Evolutionary conservation across 78 protist genomes (phyloP), one percentile per base, ranked within the genome.

Genomic region (Guillardia theta): DNA sequence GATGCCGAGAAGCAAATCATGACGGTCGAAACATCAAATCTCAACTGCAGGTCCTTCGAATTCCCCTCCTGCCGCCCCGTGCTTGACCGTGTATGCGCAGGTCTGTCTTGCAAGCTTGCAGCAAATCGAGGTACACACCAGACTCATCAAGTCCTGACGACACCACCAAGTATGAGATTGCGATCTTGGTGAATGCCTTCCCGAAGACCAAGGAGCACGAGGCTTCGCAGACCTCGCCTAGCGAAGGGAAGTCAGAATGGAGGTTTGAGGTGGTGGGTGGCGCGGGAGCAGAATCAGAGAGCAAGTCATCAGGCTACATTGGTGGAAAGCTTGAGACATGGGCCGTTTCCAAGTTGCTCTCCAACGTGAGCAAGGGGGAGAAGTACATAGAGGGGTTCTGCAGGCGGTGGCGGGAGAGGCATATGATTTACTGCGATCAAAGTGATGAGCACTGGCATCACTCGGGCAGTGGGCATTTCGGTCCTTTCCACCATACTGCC

Each of bases 351-450:
- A 70, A 70, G 41, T 43, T 70, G 6, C 83, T 70, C 1, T 12
- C 36, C 4, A 70, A 70, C 6, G 83, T 70, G n/a, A 70, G 83
- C 83, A 4, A 24, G 4, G 83, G 83, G 1, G 83, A 70, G 36
- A 70, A 70, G 83, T 70, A 70, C 83, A 70, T 70, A 4, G 83
- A 70, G 45, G 83, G 83, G 10, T 70, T 70, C 41, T 70, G 83
- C 83, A 24, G 83, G 8, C 6, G 83, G 4, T 70, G 9, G 36
- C 0, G 83, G 45, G 83, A 70, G 83, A 36, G 83, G 3, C 83
- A 70, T 43, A 22, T 33, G 33, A 24, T 24, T 1, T 43, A 36
- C n/a, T 70, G 83, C 6, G 83, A 70, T 2, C 27, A 33, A 18
- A 18, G 62, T 53, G 62, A 53, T n/a, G n/a, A n/a, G n/a, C n/a